Conservation (phyloP, 176 grass and related monocot species). For the Bothriochloa decipiens region DNA sequence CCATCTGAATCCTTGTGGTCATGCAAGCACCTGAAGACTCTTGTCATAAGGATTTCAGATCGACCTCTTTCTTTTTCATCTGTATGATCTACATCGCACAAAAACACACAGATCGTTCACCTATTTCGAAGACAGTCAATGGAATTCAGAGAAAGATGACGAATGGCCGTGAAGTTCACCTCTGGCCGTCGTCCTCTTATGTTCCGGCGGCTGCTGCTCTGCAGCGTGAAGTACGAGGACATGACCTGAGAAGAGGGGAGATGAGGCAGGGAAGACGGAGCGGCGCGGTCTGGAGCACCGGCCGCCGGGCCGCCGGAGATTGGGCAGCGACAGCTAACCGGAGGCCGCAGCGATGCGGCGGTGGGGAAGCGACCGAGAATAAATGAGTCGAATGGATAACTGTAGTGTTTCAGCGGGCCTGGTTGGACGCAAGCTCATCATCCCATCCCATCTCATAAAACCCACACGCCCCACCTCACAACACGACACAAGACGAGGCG, state of each 20-base stretch:
- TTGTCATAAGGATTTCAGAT: background rate
- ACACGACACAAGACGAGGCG: background rate
- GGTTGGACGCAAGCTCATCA: background rate
- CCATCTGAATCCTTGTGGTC: background rate
- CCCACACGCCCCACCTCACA: background rate
- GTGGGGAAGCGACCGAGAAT: background rate
- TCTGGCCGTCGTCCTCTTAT: background rate
- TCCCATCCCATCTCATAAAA: background rate
- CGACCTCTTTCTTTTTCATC: background rate
- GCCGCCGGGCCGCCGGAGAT: too few species aligned
- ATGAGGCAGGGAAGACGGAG: background rate
- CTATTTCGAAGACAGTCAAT: background rate
- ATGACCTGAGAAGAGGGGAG: background rate
- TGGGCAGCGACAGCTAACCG: background rate
- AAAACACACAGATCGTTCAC: background rate
- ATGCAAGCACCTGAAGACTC: background rate
- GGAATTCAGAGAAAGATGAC: background rate
- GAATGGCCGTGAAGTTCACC: background rate
- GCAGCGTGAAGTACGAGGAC: background rate
- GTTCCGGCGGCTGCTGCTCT: background rate
- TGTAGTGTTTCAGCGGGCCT: too few species aligned
- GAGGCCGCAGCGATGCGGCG: background rate
- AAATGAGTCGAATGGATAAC: background rate
- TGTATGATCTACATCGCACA: background rate
- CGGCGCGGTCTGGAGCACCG: background rate